Percentiles rank a stretch among this genome's conserved stretches.
phyloP scores from a whole-genome alignment of 495 filamentous ascomycete genomes.

The Aspergillus conjunctus region DNA sequence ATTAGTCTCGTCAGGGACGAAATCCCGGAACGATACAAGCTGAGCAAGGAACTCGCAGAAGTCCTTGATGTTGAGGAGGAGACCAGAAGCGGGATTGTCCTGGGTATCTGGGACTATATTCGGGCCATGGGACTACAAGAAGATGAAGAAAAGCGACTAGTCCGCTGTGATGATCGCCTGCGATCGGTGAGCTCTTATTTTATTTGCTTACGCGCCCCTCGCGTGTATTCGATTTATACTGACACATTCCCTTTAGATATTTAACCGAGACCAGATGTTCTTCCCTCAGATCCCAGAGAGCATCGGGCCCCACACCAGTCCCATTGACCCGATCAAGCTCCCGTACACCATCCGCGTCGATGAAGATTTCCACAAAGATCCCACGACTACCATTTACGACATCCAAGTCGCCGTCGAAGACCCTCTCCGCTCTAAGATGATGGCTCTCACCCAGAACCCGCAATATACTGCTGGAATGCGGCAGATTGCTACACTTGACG shows the following conservation, averaged over 20 bases:
- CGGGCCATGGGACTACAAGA: slow-evolving; percentile 83
- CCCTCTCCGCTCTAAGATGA: slow-evolving; percentile 70
- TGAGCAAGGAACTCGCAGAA: slow-evolving; percentile 78
- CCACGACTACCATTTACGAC: slow-evolving; percentile 80
- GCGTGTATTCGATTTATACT: slow-evolving; percentile 4
- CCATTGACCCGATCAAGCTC: slow-evolving; percentile 81
- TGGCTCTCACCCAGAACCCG: slow-evolving; percentile 57
- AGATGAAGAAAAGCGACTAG: slow-evolving; percentile 87
- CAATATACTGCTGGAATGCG: slow-evolving; percentile 61
- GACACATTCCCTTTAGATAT: slow-evolving; percentile 58
- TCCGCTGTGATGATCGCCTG: slow-evolving; percentile 84
- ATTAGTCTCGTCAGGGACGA: slow-evolving; percentile 88
- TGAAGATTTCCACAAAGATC: slow-evolving; percentile 68
- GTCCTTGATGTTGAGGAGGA: slow-evolving; percentile 86
- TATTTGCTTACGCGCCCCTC: not conserved
- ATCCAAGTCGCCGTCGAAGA: slow-evolving; percentile 83
- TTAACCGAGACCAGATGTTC: slow-evolving; percentile 73
- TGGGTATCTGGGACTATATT: slow-evolving; percentile 95
- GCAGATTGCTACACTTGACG: slow-evolving; percentile 72
- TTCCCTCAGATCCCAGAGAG: slow-evolving; percentile 85
- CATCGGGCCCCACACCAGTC: slow-evolving; percentile 71
- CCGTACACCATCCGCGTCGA: slow-evolving; percentile 94
- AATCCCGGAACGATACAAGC: slow-evolving; percentile 75
- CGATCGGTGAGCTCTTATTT: slow-evolving; percentile 59
- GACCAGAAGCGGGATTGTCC: slow-evolving; percentile 79